These are phyloP conservation scores for Inonotus hispidus DNA, from an alignment of 1,284 basidiomycete species.

Conservation along the genomic window DNA sequence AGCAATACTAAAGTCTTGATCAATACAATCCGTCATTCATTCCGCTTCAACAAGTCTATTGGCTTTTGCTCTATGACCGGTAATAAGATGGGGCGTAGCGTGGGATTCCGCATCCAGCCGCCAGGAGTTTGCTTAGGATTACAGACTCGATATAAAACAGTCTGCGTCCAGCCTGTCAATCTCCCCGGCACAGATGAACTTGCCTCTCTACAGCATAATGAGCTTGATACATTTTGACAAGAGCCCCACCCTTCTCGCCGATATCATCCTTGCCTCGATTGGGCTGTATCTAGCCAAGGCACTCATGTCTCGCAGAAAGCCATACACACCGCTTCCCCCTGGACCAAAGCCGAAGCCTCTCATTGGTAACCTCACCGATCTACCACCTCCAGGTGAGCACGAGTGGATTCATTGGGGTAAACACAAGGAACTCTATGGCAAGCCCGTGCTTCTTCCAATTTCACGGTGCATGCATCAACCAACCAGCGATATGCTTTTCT, in stretches of 20 bases:
- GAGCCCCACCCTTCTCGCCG: neutral
- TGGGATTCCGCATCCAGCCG: too few relatives aligned
- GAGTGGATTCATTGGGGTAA: constrained; percentile 18
- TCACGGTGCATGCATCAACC: neutral
- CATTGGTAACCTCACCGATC: constrained; percentile 17
- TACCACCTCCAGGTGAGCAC: constrained; percentile 9
- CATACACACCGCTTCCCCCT: neutral
- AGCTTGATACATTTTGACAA: neutral
- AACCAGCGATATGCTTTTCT: neutral
- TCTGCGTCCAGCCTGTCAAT: neutral
- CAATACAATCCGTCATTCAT: too few relatives aligned
- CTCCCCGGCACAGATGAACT: too few relatives aligned
- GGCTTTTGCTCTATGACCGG: too few relatives aligned
- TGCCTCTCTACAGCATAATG: neutral
- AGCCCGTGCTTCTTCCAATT: neutral
- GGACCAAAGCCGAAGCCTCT: constrained; percentile 12
- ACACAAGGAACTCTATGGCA: constrained; percentile 18
- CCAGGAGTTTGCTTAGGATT: too few relatives aligned
- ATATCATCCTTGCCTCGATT: neutral
- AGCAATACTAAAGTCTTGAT: too few relatives aligned
- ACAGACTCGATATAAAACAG: too few relatives aligned
- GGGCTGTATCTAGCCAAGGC: neutral
- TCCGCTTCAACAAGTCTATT: too few relatives aligned
- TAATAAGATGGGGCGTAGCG: too few relatives aligned
- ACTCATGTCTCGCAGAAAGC: neutral